phyloP scores from a whole-genome alignment of 208 protist species.

The Strigomonas culicis region DNA sequence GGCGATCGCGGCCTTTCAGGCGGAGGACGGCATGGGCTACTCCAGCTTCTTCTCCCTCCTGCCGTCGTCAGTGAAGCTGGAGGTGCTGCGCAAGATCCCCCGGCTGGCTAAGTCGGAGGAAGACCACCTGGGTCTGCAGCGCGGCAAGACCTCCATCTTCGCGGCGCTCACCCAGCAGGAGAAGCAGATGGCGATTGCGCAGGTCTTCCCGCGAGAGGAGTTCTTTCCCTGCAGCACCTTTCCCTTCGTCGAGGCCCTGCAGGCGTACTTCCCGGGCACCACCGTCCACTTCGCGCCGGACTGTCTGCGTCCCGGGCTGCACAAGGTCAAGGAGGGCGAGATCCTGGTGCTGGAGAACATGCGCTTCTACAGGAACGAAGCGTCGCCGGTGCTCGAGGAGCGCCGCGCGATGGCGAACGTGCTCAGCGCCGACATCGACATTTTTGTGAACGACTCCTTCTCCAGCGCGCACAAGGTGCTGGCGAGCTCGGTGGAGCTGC shows the following conservation, averaged over 20 bases:
- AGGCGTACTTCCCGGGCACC: conserved; percentile 37
- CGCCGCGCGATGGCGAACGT: conserved; percentile 56
- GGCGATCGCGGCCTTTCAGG: conserved; percentile 57
- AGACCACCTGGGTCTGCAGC: background rate
- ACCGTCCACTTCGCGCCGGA: conserved; percentile 56
- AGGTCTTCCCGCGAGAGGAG: conserved; percentile 32
- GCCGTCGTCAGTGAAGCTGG: conserved; percentile 35
- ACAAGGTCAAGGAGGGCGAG: conserved; percentile 32
- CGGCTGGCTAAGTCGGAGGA: conserved; percentile 14
- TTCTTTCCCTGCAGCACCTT: conserved; percentile 49
- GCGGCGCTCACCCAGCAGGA: conserved; percentile 35
- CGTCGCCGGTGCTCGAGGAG: conserved; percentile 33
- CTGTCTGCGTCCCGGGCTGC: conserved; percentile 41
- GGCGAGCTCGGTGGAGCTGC: conserved; percentile 68
- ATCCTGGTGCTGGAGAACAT: conserved; percentile 78
- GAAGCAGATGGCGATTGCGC: conserved; percentile 39
- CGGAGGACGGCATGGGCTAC: conserved; percentile 58
- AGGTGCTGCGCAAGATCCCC: conserved; percentile 41
- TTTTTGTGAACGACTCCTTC: conserved; percentile 85
- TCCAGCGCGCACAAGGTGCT: conserved; percentile 41
- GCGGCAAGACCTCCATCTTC: conserved; percentile 49
- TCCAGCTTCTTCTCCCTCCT: conserved; percentile 61
- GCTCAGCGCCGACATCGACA: conserved; percentile 48
- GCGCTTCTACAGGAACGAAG: conserved; percentile 78
- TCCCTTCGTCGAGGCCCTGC: conserved; percentile 48